Conservation (phyloP, 768 basidiomycete genomes). For the Mrakia frigida region DNA sequence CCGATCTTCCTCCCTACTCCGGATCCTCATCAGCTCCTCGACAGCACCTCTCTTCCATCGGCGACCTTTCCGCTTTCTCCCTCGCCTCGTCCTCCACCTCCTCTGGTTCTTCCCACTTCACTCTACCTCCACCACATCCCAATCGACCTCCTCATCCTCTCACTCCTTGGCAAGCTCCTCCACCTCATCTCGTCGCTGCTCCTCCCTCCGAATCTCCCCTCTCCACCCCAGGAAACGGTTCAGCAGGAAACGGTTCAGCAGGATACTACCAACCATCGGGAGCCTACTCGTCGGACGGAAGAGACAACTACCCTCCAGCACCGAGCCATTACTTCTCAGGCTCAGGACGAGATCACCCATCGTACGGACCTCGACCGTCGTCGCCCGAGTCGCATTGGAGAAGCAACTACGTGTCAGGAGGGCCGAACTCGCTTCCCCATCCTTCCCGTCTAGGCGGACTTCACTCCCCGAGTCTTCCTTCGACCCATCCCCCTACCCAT, state of each 20-base stretch:
- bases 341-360: not conserved
- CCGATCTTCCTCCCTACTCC: not conserved
- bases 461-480: not conserved
- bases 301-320: not conserved
- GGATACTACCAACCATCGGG: not conserved
- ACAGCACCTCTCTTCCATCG: not conserved
- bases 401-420: not conserved
- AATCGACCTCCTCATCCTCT: constrained; percentile 6
- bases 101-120: not conserved
- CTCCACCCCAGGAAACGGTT: not conserved
- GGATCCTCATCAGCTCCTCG: not conserved
- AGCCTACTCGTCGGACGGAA: not conserved
- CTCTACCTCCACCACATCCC: not conserved
- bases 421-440: not conserved
- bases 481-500: not conserved
- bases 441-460: too few relatives aligned
- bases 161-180: constrained; percentile 4
- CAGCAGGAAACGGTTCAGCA: not conserved
- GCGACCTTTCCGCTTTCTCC: constrained; percentile 5
- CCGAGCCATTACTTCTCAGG: not conserved
- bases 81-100: constrained; percentile 3
- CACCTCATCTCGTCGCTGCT: not conserved
- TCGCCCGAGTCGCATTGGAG: constrained; percentile 10
- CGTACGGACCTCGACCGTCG: not conserved
- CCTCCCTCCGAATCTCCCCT: not conserved